Evolutionary conservation across 2,329 filamentous ascomycete species (phyloP), one percentile per base, ranked within the genome.

Genomic region (Torrubiella hemipterigena): DNA sequence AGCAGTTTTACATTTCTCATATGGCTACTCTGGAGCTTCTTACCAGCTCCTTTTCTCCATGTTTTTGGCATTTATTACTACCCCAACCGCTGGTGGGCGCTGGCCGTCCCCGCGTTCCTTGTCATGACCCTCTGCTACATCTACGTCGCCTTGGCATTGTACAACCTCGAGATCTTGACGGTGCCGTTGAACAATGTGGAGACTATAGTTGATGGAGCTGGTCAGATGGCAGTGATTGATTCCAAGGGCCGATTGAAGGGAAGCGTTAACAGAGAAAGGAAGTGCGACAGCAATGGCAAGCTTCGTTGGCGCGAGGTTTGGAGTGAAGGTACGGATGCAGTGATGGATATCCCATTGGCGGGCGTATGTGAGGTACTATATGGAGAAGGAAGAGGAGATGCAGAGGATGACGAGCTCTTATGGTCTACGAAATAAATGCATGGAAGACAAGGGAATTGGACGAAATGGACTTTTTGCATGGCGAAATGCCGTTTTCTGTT

Each of bases 11-110:
- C 76, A 3, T 96, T 96, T 52, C 63, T 81, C 50, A 67, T 73
- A 48, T 81, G 74, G 52, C 60, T 78, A 11, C 62, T 78, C 9
- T 95, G 87, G 91, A 81, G 81, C 11, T 96, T 91, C 57, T 75
- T 96, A 6, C 91, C 91, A 0, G 84, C 81, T 16, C 86, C 87
- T 0, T 86, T 96, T 52, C 69, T 98, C 26, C 86, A 94, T 52
- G 84, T 84, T 36, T 70, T 98, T 34, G 89, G 91, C 14, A 93
- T 98, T 35, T 79, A 86, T 59, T 96, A 96, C 65, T 98, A 95
- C 48, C 91, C 91, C 2, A 86, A 95, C 54, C 76, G 91, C 29
- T 98, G 91, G 91, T 98, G 91, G 91, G 84, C 83, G 29, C 70
- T 98, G 14, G 91, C 91, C 2, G 76, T 95, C 11, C 91, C 91